Evolutionary conservation across 2,329 filamentous ascomycete species (phyloP).

Genomic region (Scopulariopsis brevicaulis): DNA sequence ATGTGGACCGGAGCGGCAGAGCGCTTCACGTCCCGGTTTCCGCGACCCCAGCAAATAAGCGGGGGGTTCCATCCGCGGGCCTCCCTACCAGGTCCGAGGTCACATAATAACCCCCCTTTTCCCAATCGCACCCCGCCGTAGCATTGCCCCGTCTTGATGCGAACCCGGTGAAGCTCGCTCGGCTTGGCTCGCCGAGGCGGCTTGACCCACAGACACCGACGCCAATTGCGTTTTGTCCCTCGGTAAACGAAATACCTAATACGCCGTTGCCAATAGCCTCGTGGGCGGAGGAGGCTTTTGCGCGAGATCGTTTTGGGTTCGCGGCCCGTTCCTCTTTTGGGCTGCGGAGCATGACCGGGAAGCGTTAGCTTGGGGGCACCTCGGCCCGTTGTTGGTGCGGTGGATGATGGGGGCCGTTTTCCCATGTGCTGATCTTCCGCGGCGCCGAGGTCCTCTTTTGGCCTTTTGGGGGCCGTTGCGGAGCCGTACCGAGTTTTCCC

Average conservation of each 20-base stretch:
- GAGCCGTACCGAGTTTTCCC: no score
- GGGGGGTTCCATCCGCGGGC: background rate
- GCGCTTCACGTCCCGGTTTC: background rate
- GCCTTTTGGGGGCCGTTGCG: no score
- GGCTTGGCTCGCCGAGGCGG: background rate
- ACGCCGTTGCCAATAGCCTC: no score
- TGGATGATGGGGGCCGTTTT: background rate
- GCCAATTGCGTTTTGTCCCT: background rate
- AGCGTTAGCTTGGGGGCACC: background rate
- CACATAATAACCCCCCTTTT: background rate
- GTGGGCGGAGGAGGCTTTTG: slow-evolving; percentile 1
- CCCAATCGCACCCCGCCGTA: background rate
- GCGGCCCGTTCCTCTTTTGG: background rate
- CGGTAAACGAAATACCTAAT: no score
- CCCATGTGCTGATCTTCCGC: background rate
- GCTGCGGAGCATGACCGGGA: background rate
- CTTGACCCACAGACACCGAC: no score
- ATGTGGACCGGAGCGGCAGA: no score
- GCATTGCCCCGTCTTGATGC: background rate
- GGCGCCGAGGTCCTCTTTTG: no score
- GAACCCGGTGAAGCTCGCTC: background rate
- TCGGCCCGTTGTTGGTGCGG: background rate
- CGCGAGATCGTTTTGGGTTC: slow-evolving; percentile 1
- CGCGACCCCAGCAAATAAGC: background rate
- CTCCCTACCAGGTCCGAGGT: no score